Evolutionary conservation across 2,329 filamentous ascomycete genomes (phyloP).

Genomic region (Talaromyces verruculosus): DNA sequence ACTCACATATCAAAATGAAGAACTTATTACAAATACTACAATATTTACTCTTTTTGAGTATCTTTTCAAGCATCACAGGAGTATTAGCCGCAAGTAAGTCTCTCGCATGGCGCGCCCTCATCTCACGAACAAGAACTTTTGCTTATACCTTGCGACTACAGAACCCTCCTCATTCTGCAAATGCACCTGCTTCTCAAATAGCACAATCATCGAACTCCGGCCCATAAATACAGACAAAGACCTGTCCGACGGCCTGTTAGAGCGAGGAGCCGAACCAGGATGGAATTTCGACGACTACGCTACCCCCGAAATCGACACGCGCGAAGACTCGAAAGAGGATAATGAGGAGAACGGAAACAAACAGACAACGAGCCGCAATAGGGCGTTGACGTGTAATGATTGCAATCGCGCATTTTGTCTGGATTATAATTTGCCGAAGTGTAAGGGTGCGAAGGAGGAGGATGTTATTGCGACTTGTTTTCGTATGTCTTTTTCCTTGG

Average conservation of each 20-base stretch:
- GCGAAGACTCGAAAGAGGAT: constrained; percentile 27
- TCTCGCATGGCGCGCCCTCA: no score
- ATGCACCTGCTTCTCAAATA: constrained; percentile 68
- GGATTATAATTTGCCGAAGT: constrained; percentile 61
- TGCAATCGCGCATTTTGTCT: constrained; percentile 68
- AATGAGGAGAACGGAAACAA: constrained; percentile 25
- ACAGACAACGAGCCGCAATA: constrained; percentile 36
- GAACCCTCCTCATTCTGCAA: constrained; percentile 66
- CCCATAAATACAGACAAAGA: constrained; percentile 29
- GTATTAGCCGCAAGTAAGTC: constrained; percentile 39
- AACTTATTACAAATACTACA: constrained; percentile 22
- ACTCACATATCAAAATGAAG: constrained; percentile 25
- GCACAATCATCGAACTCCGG: constrained; percentile 66
- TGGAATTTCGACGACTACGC: constrained; percentile 16
- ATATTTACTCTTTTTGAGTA: constrained; percentile 30
- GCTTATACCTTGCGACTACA: constrained; percentile 21
- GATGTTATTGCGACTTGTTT: constrained; percentile 67
- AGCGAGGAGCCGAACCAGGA: constrained; percentile 22
- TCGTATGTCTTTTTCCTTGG: constrained; percentile 40
- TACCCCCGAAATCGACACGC: constrained; percentile 25
- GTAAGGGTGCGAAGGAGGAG: constrained; percentile 61
- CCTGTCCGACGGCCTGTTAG: not conserved
- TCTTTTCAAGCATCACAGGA: constrained; percentile 32
- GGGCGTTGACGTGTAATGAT: constrained; percentile 59
- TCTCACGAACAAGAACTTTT: not conserved